These are phyloP conservation scores for Malassezia pachydermatis DNA, from an alignment of 1,284 basidiomycete species.

Conservation along the genomic window DNA sequence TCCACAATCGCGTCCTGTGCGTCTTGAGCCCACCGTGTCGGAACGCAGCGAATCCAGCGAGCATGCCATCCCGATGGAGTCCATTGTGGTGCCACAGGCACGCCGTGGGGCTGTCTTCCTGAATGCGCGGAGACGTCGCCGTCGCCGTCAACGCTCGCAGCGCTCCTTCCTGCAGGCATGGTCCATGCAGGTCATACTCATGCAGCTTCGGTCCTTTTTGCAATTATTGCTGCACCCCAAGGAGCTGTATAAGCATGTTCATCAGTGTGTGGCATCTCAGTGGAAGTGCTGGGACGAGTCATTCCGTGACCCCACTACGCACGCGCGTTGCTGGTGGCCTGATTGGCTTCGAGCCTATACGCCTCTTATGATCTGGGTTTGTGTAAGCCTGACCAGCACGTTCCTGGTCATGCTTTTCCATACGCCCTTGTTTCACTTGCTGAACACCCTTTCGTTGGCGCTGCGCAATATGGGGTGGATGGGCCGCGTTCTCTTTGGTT, in stretches of 20 bases:
- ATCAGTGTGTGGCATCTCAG: slow-evolving; percentile 5
- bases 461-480: slow-evolving; percentile 31
- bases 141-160: not conserved
- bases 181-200: too few species aligned
- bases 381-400: slow-evolving; percentile 41
- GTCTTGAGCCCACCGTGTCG: not conserved
- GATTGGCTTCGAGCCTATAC: slow-evolving; percentile 46
- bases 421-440: slow-evolving; percentile 38
- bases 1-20: not conserved
- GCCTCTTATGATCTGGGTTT: slow-evolving; percentile 48
- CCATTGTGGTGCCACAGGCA: slow-evolving; percentile 16
- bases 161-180: not conserved
- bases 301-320: slow-evolving; percentile 38
- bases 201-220: not conserved
- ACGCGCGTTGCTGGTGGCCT: slow-evolving; percentile 34
- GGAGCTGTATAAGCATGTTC: slow-evolving; percentile 6
- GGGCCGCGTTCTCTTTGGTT: slow-evolving; percentile 34
- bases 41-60: not conserved
- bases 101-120: slow-evolving; percentile 17
- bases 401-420: slow-evolving; percentile 45
- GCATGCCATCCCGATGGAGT: slow-evolving; percentile 11
- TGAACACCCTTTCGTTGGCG: slow-evolving; percentile 32
- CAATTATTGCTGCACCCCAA: slow-evolving; percentile 20
- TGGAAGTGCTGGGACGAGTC: slow-evolving; percentile 30
- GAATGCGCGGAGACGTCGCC: not conserved